Evolutionary conservation across 2,329 filamentous ascomycete species (phyloP).

Genomic region (Berkeleyomyces rouxiae): DNA sequence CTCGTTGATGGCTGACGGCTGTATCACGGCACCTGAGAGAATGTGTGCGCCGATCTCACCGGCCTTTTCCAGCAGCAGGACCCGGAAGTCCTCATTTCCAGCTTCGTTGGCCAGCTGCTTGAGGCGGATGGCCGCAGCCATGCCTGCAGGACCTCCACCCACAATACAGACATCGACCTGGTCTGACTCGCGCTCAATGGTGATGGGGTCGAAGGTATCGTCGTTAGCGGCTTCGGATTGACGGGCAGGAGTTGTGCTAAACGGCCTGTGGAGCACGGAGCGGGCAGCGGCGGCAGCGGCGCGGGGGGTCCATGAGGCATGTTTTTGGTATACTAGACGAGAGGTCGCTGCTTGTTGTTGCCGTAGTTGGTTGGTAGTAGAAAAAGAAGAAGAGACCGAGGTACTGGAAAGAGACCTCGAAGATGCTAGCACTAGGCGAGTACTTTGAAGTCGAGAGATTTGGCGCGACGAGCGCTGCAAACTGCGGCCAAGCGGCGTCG

Average conservation of each 20-base stretch:
- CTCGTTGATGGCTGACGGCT: slow-evolving; percentile 76
- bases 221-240: slow-evolving; percentile 15
- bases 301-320: slow-evolving; percentile 15
- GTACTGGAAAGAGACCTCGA: slow-evolving; percentile 11
- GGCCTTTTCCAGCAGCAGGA: slow-evolving; percentile 85
- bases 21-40: slow-evolving; percentile 85
- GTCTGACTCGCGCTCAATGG: slow-evolving; percentile 73
- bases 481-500: slow-evolving; percentile 25
- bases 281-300: slow-evolving; percentile 10
- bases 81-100: slow-evolving; percentile 89
- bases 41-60: slow-evolving; percentile 91
- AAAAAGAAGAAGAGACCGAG: slow-evolving; percentile 5
- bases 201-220: slow-evolving; percentile 46
- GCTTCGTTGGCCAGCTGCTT: slow-evolving; percentile 92
- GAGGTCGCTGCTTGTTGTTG: neutral
- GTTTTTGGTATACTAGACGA: neutral
- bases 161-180: slow-evolving; percentile 94
- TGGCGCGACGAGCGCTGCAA: slow-evolving; percentile 23
- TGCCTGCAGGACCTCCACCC: slow-evolving; percentile 83
- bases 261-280: neutral
- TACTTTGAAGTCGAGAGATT: slow-evolving; percentile 15
- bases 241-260: slow-evolving; percentile 17
- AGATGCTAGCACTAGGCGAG: slow-evolving; percentile 3
- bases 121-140: slow-evolving; percentile 81
- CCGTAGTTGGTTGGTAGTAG: neutral